Base-by-base conservation (phyloP, 2,329 filamentous ascomycete species). In the Fusarium solani-melongenae region DNA sequence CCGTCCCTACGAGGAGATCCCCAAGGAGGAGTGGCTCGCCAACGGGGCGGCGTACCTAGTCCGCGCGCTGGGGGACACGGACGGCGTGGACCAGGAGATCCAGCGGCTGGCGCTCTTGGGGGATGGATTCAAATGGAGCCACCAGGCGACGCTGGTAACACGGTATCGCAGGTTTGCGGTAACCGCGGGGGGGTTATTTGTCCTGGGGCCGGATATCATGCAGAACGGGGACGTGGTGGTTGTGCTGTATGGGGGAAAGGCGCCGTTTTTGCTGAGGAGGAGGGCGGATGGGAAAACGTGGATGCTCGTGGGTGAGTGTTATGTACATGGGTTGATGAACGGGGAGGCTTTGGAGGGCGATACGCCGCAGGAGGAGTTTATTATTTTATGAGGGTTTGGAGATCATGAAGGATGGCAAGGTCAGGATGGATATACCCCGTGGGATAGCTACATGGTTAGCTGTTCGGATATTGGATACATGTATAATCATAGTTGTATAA, bases 261-360 rank as follows among this genome's bases (percentile, higher is more conserved):
- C 79, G 2, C 81, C 81, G 8, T 82, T 81, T 27, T 57, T 82
- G 31, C 64, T 83, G 6, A 74, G 81, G 11, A 70, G 38, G 55
- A 56, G 53, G 29, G 58, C 58, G 0, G 66, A 58, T 0, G 70
- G 53, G 1, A n/a, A 51, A 27, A 68, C 67, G 4, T 82, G 80
- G 79, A 66, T 62, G 15, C 61, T 83, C 22, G 63, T 83, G 14
- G 81, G 82, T 2, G 82, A 83, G 67, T 83, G 82, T 38, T 83
- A 83, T 65, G 78, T 82, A 4, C 81, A 82, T 64, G 82, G 82
- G 2, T 62, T 83, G 57, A 83, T 83, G 82, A 71, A 79, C 34
- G 81, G 81, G 2, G 81, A 83, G 67, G 78, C 73, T 4, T 69
- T 81, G 64, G 62, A 70, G 15, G 62, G 67, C 8, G 69, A 76